Conservation (phyloP, 106 monocot species). For the Ottelia alismoides region DNA sequence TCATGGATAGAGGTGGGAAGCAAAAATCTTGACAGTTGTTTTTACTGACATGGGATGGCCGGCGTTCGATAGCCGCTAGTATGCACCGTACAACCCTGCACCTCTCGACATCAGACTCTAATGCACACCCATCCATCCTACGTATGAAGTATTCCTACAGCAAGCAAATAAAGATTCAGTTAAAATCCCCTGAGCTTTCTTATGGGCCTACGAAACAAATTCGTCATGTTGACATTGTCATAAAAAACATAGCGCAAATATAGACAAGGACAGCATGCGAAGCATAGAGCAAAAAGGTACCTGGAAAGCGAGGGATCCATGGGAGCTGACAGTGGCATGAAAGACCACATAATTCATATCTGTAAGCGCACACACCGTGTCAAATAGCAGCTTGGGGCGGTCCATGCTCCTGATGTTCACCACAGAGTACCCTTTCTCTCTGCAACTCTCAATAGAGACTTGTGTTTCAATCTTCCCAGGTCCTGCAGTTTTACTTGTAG, state of each 20-base stretch:
- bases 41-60: constrained; percentile 38
- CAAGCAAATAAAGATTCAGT: no score
- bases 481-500: no score
- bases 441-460: constrained; percentile 38
- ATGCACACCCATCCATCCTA: constrained; percentile 29
- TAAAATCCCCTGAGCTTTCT: constrained; percentile 10
- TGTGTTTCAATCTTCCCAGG: neutral
- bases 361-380: constrained; percentile 60
- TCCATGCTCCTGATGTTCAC: constrained; percentile 42
- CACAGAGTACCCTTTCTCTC: constrained; percentile 43
- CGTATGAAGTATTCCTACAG: constrained; percentile 71
- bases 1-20: no score
- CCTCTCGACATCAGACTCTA: constrained; percentile 33
- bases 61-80: constrained; percentile 47
- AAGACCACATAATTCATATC: constrained; percentile 61
- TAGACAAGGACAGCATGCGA: neutral
- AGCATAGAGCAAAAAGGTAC: neutral
- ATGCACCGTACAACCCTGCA: constrained; percentile 32
- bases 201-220: no score
- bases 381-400: constrained; percentile 61
- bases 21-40: neutral
- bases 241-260: no score
- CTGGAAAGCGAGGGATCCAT: constrained; percentile 28
- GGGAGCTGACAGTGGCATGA: constrained; percentile 49
- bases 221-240: no score